phyloP scores from a whole-genome alignment of 2,329 filamentous ascomycete species.

The Fusarium globosum region DNA sequence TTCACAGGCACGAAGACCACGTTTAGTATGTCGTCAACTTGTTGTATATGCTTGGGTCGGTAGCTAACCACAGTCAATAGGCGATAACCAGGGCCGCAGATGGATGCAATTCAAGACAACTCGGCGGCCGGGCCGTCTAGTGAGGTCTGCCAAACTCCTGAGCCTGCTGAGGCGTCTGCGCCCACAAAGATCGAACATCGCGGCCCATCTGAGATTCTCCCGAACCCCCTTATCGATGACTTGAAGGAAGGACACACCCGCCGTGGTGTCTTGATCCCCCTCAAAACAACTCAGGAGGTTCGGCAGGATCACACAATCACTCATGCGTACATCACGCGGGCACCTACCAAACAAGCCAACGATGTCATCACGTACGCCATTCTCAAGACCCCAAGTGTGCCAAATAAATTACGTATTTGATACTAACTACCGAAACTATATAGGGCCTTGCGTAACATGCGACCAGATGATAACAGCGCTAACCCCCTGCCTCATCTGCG shows the following conservation, averaged over 20 bases:
- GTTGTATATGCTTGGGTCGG: not conserved
- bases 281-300: slow-evolving; percentile 74
- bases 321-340: slow-evolving; percentile 76
- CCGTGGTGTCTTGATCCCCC: slow-evolving; percentile 66
- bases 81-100: not conserved
- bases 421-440: slow-evolving; percentile 28
- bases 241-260: slow-evolving; percentile 52
- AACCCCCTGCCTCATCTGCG: slow-evolving; percentile 78
- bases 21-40: slow-evolving; percentile 2
- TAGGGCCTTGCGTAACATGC: slow-evolving; percentile 66
- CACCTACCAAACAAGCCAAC: slow-evolving; percentile 78
- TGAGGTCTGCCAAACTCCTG: slow-evolving; percentile 21
- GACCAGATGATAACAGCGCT: slow-evolving; percentile 67
- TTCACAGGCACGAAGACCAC: not conserved
- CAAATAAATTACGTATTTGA: not conserved
- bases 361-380: slow-evolving; percentile 74
- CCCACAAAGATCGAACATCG: slow-evolving; percentile 34
- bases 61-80: not conserved
- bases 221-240: slow-evolving; percentile 54
- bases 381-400: not conserved
- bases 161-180: slow-evolving; percentile 12
- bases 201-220: slow-evolving; percentile 41
- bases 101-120: slow-evolving; percentile 1
- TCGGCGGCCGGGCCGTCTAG: slow-evolving; percentile 29
- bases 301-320: slow-evolving; percentile 68